Percentiles rank a stretch among this genome's conserved stretches.
These are phyloP conservation scores for Elsinoe batatas DNA, from an alignment of 2,329 filamentous ascomycete species.

Conservation along the genomic window DNA sequence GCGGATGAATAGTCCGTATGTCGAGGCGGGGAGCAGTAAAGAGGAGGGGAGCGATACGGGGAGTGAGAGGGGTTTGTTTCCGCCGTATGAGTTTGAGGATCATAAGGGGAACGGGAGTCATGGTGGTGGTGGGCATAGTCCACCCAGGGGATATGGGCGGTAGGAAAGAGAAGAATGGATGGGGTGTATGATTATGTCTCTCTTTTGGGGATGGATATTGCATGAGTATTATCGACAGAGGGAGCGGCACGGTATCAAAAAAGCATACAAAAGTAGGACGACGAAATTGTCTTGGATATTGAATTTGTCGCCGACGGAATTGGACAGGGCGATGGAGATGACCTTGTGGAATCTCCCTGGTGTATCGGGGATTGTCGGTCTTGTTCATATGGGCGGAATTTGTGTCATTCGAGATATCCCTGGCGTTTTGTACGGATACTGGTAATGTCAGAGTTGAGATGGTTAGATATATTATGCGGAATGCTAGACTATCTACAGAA, in stretches of 20 bases:
- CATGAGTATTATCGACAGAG: background rate
- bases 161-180: background rate
- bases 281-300: background rate
- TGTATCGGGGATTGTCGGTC: background rate
- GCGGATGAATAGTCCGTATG: background rate
- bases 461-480: background rate
- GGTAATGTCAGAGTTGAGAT: background rate
- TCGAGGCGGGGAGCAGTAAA: background rate
- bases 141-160: background rate
- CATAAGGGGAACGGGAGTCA: background rate
- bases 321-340: no score
- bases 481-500: background rate
- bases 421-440: background rate
- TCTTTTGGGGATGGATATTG: background rate
- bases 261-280: background rate
- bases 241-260: background rate
- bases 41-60: slow-evolving; percentile 8
- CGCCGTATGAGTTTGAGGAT: background rate
- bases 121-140: background rate
- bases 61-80: slow-evolving; percentile 5
- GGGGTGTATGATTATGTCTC: background rate
- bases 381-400: background rate
- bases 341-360: background rate
- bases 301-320: background rate
- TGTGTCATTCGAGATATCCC: background rate